Base-by-base conservation (phyloP, 1,284 basidiomycete species). In the Uromyces viciae-fabae region DNA sequence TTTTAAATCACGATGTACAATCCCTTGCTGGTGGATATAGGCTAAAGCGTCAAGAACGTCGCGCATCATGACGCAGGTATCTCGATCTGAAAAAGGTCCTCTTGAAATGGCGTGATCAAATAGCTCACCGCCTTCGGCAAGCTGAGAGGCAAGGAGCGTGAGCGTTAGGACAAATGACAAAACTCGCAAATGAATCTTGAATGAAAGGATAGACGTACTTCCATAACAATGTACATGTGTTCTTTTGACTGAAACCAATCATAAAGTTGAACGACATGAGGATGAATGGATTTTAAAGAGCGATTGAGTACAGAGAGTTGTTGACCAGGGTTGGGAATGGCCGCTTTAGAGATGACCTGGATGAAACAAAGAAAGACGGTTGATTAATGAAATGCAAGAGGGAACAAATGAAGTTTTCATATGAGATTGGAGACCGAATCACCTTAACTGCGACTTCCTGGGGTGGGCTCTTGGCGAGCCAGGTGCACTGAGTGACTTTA, bases 1-100 rank as follows among this genome's bases (percentile, higher is more conserved):
- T 83, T 87, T 87, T 69, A 87, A 83, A 72, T 86, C 85, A 56
- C 86, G 85, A 82, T 86, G 86, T 82, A 88, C 88, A 83, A 88
- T 88, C 81, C 88, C 86, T 72, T 85, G 85, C 9, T 85, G 84
- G 82, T 88, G 88, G 3, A 88, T 84, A 81, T 88, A 87, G 1
- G n/a, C 40, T 14, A 79, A 17, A 14, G 66, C 77, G 31, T 64
- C 38, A 19, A 60, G 22, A 5, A 72, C 52, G 38, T 72, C 36
- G n/a, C 43, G 49, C 38, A 79, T 72, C 77, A 79, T 79, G 22
- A 22, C 28, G 31, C 52, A 43, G 15, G 68, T n/a, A 19, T 79
- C 36, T 3, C 25, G 52, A n/a, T 72, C 68, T 14, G 33, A 52
- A 31, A 79, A 79, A 40, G 25, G 66, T 14, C 77, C 77, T 19